Evolutionary conservation across 805 yeast species (phyloP), one percentile per base, ranked within the genome.

Genomic region (Hanseniaspora taiwanica): DNA sequence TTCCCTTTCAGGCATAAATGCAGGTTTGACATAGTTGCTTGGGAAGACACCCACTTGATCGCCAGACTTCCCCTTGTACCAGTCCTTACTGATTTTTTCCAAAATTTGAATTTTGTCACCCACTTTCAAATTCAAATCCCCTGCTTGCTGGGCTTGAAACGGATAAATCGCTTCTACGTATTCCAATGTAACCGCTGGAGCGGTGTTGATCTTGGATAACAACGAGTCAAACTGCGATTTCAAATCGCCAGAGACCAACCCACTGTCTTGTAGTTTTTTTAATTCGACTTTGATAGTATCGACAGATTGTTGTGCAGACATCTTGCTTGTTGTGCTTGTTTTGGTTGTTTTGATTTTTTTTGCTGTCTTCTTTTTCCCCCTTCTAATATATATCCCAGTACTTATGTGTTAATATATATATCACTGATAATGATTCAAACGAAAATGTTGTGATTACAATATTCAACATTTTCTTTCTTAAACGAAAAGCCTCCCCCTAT

Each of bases 21-120:
- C 49, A 1, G 59, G 49, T 42, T 68, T 69, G 38, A 86, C 94
- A 54, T 91, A 89, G 56, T 84, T 84, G 1, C 89, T 65, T 7
- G 98, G 98, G 64, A 91, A 87, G 54, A 87, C 78, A 34, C 97
- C 98, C 6, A 71, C 69, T 24, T 59, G 57, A 4, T 74, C 72
- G 44, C 72, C 69, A 35, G 68, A 56, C 14, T 64, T 62, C 36
- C 98, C 98, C 54, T 74, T 80, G 82, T 91, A 86, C 98, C 98
- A 89, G 54, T 86, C 89, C 29, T 72, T 69, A 17, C 89, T 81
- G 37, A 80, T 67, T 51, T 75, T 81, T 54, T 86, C 94, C 5
- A 74, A 42, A 4, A 91, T 73, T 24, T 71, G 70, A 37, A 91
- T 58, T 51, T 71, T 75, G 46, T 81, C 89, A 41, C 93, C 96